A percentile compares a stretch with the other conserved stretches of the same genome.
These are phyloP conservation scores for Fragaria ananassa DNA, from an alignment of 306 rosid genomes.

Conservation along the genomic window DNA sequence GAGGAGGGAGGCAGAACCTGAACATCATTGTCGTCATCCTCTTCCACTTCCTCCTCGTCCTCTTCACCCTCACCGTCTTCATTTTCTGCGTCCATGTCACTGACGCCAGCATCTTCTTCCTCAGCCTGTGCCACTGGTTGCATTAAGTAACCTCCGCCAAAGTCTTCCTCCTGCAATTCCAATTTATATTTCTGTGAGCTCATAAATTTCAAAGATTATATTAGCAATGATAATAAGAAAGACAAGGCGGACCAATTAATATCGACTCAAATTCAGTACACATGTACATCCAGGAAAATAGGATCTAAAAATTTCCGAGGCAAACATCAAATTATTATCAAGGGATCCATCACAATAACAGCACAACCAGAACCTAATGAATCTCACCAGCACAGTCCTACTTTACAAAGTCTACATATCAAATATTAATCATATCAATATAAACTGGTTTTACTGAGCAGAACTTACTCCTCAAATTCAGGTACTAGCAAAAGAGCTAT, in stretches of 20 bases:
- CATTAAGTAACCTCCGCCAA: slow-evolving; percentile 71
- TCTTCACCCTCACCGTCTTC: slow-evolving; percentile 51
- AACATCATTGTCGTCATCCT: slow-evolving; percentile 43
- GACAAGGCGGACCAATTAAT: background rate
- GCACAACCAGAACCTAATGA: background rate
- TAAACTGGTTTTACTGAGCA: background rate
- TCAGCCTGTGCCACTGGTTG: slow-evolving; percentile 73
- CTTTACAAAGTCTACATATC: background rate
- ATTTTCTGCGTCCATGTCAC: slow-evolving; percentile 46
- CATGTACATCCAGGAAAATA: background rate
- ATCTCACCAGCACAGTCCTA: background rate
- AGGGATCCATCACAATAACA: background rate
- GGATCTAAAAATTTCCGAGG: background rate
- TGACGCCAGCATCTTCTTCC: slow-evolving; percentile 45
- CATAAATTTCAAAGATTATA: background rate
- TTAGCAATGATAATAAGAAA: background rate
- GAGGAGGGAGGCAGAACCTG: slow-evolving; percentile 53
- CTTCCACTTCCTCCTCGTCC: slow-evolving; percentile 55
- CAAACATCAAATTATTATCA: background rate
- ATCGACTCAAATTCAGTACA: background rate
- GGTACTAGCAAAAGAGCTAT: background rate
- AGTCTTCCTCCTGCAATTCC: slow-evolving; percentile 72
- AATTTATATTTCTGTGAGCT: slow-evolving; percentile 1
- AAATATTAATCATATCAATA: background rate
- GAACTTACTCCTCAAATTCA: background rate